Conservation (phyloP, 345 rosid genomes). For the Lumnitzera littorea region DNA sequence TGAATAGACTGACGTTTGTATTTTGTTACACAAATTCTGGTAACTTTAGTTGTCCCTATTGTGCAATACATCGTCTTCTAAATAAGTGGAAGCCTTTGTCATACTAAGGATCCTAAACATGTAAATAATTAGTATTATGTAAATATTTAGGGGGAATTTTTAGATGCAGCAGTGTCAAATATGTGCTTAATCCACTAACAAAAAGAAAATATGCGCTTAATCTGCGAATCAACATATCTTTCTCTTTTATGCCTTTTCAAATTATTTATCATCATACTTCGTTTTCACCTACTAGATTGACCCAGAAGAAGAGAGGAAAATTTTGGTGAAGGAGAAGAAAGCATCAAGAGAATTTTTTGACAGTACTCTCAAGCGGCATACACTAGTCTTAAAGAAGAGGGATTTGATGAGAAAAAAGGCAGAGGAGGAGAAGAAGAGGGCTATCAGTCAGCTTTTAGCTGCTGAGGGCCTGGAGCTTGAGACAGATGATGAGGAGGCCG, state of each 20-base stretch:
- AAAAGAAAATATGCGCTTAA: background rate
- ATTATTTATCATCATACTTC: background rate
- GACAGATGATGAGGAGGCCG: slow-evolving; percentile 41
- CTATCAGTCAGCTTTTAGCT: slow-evolving; percentile 63
- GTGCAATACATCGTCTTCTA: too few relatives aligned
- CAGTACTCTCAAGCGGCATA: slow-evolving; percentile 71
- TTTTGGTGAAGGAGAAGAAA: slow-evolving; percentile 71
- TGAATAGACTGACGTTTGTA: too few relatives aligned
- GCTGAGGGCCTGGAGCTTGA: slow-evolving; percentile 96
- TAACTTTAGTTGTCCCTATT: too few relatives aligned
- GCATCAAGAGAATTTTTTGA: slow-evolving; percentile 60
- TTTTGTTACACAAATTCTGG: too few relatives aligned
- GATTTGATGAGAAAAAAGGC: slow-evolving; percentile 84
- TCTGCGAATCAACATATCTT: background rate
- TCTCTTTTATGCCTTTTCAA: background rate
- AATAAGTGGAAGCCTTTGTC: too few relatives aligned
- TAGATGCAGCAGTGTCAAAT: too few relatives aligned
- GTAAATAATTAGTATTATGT: too few relatives aligned
- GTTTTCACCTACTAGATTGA: slow-evolving; percentile 42
- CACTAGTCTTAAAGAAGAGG: slow-evolving; percentile 75
- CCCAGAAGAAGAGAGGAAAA: slow-evolving; percentile 84
- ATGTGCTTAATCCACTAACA: too few relatives aligned
- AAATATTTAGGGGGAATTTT: too few relatives aligned
- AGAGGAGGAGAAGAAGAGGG: slow-evolving; percentile 63
- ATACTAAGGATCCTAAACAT: too few relatives aligned